Percentiles rank a stretch among this genome's conserved stretches.
Conservation (phyloP, 768 basidiomycete genomes). For the Suillus ampliporus region DNA sequence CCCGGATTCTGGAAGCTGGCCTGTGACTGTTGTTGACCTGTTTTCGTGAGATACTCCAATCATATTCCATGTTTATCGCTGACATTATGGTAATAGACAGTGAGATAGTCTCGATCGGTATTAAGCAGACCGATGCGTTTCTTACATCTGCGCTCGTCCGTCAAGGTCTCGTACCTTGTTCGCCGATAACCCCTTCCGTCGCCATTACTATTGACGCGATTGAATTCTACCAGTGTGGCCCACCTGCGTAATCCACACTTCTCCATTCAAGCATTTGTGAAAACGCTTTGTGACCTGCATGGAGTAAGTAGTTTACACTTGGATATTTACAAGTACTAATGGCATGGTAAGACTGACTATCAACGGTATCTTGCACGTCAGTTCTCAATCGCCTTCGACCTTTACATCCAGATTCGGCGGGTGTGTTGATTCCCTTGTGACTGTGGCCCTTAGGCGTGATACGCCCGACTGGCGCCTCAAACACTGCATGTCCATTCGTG, state of each 20-base stretch:
- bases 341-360: conserved; percentile 7
- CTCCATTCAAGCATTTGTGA: conserved; percentile 23
- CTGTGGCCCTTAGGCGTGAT: conserved; percentile 15
- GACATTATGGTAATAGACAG: too few relatives aligned
- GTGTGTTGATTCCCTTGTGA: conserved; percentile 18
- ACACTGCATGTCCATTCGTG: conserved; percentile 11
- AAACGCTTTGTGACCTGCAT: conserved; percentile 22
- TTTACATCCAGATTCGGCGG: conserved; percentile 30
- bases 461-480: conserved; percentile 11
- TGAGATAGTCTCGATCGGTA: too few relatives aligned
- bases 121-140: too few relatives aligned
- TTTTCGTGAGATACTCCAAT: too few relatives aligned
- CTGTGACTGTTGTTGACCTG: too few relatives aligned
- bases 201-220: conserved; percentile 14
- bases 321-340: background rate
- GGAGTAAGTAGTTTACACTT: background rate
- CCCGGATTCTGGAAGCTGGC: too few relatives aligned
- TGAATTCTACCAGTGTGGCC: conserved; percentile 16
- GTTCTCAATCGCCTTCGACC: conserved; percentile 31
- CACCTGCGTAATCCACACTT: conserved; percentile 20
- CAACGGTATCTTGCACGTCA: conserved; percentile 19
- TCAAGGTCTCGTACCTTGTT: conserved; percentile 16
- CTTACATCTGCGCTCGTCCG: conserved; percentile 12
- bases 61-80: too few relatives aligned
- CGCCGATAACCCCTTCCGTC: background rate